Percentiles rank a stretch among this genome's conserved stretches.
Conservation (phyloP, 371 early-diverging fungal genomes). For the Haplosporangium sp. region DNA sequence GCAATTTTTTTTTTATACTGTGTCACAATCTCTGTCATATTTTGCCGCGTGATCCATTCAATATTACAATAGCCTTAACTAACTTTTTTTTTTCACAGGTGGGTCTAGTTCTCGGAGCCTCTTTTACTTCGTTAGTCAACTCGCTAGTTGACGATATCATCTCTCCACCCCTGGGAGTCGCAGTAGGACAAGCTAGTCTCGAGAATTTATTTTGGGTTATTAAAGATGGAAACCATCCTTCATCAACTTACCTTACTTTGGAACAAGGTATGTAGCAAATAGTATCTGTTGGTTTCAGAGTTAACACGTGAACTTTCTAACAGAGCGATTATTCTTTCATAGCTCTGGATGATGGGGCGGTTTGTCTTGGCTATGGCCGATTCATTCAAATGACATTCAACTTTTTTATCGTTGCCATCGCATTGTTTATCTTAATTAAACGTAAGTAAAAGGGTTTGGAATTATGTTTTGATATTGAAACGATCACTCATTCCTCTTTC, state of each 20-base stretch:
- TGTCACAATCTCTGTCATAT: not conserved
- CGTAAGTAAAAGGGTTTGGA: constrained; percentile 3
- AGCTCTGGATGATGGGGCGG: constrained; percentile 45
- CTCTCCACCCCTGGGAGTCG: constrained; percentile 46
- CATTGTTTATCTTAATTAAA: constrained; percentile 28
- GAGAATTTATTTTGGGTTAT: constrained; percentile 44
- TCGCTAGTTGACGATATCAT: constrained; percentile 46
- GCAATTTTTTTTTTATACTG: too few relatives aligned
- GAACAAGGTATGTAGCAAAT: constrained; percentile 25
- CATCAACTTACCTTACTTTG: constrained; percentile 26
- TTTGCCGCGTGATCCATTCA: not conserved
- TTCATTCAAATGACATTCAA: constrained; percentile 43
- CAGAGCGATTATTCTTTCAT: not conserved
- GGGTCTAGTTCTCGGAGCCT: constrained; percentile 39
- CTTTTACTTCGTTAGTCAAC: constrained; percentile 34
- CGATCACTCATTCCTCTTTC: not conserved
- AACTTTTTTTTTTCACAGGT: constrained; percentile 14
- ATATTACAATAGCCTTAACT: not conserved
- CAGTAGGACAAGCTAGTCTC: constrained; percentile 37
- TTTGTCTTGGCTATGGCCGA: constrained; percentile 43
- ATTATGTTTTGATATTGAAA: not conserved
- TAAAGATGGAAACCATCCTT: constrained; percentile 25
- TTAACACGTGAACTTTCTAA: not conserved
- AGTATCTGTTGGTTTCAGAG: not conserved
- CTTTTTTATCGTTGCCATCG: constrained; percentile 35